A percentile compares a stretch with the other conserved stretches of the same genome.
Conservation (phyloP, 306 rosid species). For the Quercus ilex region DNA sequence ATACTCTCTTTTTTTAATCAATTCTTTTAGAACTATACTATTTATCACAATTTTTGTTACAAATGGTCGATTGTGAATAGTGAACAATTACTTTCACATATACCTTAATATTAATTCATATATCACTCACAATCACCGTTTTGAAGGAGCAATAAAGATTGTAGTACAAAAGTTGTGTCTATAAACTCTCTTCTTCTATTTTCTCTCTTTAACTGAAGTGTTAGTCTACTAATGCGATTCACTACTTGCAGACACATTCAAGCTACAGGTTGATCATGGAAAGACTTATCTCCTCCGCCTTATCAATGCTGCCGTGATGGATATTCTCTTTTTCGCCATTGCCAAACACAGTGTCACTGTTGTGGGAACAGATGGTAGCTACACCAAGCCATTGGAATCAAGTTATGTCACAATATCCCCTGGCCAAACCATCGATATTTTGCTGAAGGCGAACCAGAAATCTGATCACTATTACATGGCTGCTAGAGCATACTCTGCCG, state of each 20-base stretch:
- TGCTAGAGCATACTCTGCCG: conserved; percentile 6
- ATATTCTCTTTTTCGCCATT: conserved; percentile 13
- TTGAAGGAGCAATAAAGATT: no score
- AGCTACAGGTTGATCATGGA: conserved; percentile 8
- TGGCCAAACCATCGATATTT: conserved; percentile 29
- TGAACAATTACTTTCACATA: no score
- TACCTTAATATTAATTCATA: no score
- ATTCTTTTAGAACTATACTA: no score
- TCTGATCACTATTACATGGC: conserved; percentile 29
- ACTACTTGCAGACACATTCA: conserved; percentile 8
- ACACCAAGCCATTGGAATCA: conserved; percentile 27
- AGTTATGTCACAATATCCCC: conserved; percentile 18
- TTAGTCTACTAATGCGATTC: neutral
- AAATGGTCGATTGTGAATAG: no score
- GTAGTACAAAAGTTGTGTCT: no score
- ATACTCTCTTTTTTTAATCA: no score
- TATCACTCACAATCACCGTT: no score
- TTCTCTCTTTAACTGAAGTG: no score
- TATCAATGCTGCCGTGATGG: conserved; percentile 13
- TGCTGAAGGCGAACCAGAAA: conserved; percentile 9
- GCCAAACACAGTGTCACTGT: conserved; percentile 26
- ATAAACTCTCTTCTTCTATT: no score
- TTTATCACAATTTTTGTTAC: no score
- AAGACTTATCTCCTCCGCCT: conserved; percentile 27
- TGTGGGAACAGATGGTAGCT: conserved; percentile 28